These are phyloP conservation scores for Lactifluus pinguis DNA, from an alignment of 768 basidiomycete genomes.

Conservation along the genomic window DNA sequence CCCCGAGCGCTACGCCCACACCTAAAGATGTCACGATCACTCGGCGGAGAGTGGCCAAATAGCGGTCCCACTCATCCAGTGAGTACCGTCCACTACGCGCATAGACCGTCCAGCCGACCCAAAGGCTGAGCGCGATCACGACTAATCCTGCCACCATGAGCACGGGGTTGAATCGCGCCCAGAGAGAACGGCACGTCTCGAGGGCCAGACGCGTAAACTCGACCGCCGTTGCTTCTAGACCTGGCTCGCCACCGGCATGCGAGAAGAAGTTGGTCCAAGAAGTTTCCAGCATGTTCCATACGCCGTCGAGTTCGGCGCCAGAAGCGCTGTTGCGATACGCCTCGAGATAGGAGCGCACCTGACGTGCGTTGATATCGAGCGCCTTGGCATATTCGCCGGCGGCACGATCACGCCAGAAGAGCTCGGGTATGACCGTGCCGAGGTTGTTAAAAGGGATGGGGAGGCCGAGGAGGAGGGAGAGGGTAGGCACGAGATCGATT, in stretches of 20 bases:
- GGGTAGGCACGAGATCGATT: slow-evolving; percentile 84
- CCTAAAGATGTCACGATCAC: not conserved
- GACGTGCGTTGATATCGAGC: slow-evolving; percentile 58
- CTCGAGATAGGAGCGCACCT: slow-evolving; percentile 68
- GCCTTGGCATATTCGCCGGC: slow-evolving; percentile 44
- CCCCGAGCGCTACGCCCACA: slow-evolving; percentile 7
- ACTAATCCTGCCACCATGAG: slow-evolving; percentile 68
- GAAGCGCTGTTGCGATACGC: slow-evolving; percentile 64
- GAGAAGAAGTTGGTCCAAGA: slow-evolving; percentile 2
- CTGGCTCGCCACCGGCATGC: not conserved
- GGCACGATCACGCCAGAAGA: slow-evolving; percentile 54
- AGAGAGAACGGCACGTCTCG: slow-evolving; percentile 68
- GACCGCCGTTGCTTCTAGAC: slow-evolving; percentile 22
- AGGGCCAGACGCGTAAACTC: slow-evolving; percentile 57
- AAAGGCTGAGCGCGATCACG: slow-evolving; percentile 46
- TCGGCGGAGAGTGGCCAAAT: slow-evolving; percentile 25
- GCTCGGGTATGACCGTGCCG: slow-evolving; percentile 83
- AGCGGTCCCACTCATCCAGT: slow-evolving; percentile 35
- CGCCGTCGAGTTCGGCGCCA: slow-evolving; percentile 63
- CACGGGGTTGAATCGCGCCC: slow-evolving; percentile 87
- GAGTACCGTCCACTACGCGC: slow-evolving; percentile 31
- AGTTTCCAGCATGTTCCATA: slow-evolving; percentile 44
- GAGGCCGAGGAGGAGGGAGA: slow-evolving; percentile 83
- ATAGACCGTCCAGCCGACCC: slow-evolving; percentile 51
- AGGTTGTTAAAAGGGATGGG: slow-evolving; percentile 96